Evolutionary conservation across 495 filamentous ascomycete genomes (phyloP), one percentile per base, ranked within the genome.

Genomic region (Penicillium salamii): DNA sequence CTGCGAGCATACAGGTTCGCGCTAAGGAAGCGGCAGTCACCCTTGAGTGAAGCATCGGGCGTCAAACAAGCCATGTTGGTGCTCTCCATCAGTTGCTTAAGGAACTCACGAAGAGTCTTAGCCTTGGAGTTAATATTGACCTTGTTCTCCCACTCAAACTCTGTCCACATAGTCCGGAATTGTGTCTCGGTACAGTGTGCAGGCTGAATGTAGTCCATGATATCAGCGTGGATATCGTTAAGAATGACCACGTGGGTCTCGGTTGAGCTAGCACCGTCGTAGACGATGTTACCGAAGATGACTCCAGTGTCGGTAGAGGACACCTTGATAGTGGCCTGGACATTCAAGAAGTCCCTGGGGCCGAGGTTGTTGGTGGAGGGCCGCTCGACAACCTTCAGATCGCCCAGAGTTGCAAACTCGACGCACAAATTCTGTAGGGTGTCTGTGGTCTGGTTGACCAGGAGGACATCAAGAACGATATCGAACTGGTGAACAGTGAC

Each of bases 71-170:
- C 91, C 95, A 99, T 99, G 65, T 97, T 97, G 39, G 95, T 99
- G 65, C 85, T 91, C 36, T 90, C 89, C 95, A 97, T 97, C 56
- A 99, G 77, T 62, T 95, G 88, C 57, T 89, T 84, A 48, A 99
- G 74, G 81, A 97, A 99, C 8, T 95, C 91, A 38, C 95, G 82
- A 44, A 99, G 77, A 23, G 76, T 86, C 79, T 95, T 95, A 55
- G 90, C 91, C 76, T 97, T 96, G 55, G 88, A 91, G 69, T 95
- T 96, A 73, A 97, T 97, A 74, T 97, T 97, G 62, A 99, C 93
- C 81, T 99, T 99, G 77, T 99, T 99, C 78, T 99, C 95, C 95
- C 95, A 99, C 69, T 99, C 95, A 53, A 99, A 99, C 62, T 99
- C 95, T 26, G 95, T 97, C 95, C 95, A 99, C 95, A 99, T 99